Evolutionary conservation across 1,139 yeast genomes (phyloP).

Genomic region (Lodderomyces jiufengensis): DNA sequence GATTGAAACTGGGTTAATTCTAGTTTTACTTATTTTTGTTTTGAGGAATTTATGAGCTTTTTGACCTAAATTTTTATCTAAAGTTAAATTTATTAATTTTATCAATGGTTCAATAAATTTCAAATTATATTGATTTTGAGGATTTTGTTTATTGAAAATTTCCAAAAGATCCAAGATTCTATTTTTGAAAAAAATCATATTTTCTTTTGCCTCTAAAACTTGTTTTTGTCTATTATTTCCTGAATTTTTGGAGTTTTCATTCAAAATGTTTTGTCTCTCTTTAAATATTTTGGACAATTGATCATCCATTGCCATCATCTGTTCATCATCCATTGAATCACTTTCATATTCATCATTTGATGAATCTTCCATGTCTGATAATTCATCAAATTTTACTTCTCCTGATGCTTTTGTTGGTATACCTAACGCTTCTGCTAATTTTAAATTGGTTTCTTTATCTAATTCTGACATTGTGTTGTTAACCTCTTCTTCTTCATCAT

Average conservation of each 20-base stretch:
- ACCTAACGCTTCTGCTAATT: slow-evolving; percentile 76
- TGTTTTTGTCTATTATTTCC: slow-evolving; percentile 71
- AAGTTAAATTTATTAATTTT: slow-evolving; percentile 57
- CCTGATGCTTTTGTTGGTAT: slow-evolving; percentile 51
- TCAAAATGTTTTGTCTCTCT: slow-evolving; percentile 66
- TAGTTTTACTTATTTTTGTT: slow-evolving; percentile 56
- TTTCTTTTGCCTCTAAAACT: slow-evolving; percentile 71
- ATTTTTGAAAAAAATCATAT: slow-evolving; percentile 74
- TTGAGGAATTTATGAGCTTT: slow-evolving; percentile 74
- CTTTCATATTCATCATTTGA: slow-evolving; percentile 51
- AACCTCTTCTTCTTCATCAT: slow-evolving; percentile 25
- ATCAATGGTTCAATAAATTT: slow-evolving; percentile 58
- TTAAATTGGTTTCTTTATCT: slow-evolving; percentile 66
- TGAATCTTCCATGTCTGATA: slow-evolving; percentile 20
- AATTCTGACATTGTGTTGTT: slow-evolving; percentile 43
- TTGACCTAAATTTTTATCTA: slow-evolving; percentile 65
- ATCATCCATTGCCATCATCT: slow-evolving; percentile 92
- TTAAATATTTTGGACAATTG: slow-evolving; percentile 81
- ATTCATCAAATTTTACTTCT: slow-evolving; percentile 43
- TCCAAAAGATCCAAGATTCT: slow-evolving; percentile 77
- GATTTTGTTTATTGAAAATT: slow-evolving; percentile 48
- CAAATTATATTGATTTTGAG: slow-evolving; percentile 40
- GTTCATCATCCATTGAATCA: slow-evolving; percentile 92
- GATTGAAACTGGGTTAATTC: slow-evolving; percentile 22
- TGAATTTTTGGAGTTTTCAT: slow-evolving; percentile 31